These are phyloP conservation scores for Lichtheimia hyalospora DNA, from an alignment of 371 early-diverging fungal genomes.

Conservation along the genomic window DNA sequence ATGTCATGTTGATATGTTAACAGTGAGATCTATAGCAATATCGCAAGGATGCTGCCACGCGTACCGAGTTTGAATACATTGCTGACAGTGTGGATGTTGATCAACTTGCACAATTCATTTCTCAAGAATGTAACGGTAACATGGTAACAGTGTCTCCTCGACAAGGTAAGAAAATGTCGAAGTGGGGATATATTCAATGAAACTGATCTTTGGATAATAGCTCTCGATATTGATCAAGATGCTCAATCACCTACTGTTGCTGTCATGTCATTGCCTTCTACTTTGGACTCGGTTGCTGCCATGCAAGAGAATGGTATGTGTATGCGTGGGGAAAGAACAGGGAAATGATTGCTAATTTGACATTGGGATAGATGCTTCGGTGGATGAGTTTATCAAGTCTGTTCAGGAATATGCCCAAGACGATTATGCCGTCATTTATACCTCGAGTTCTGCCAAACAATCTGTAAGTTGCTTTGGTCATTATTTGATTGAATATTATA, in stretches of 20 bases:
- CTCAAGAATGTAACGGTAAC: constrained; percentile 30
- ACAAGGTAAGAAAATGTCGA: not conserved
- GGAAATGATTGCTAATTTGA: not conserved
- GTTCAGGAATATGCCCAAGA: constrained; percentile 28
- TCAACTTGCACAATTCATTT: constrained; percentile 27
- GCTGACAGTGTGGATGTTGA: constrained; percentile 34
- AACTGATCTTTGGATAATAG: too few species aligned
- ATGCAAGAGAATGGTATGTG: constrained; percentile 38
- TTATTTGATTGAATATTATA: not conserved
- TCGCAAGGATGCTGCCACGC: constrained; percentile 25
- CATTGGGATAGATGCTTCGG: constrained; percentile 24
- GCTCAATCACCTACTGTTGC: constrained; percentile 7
- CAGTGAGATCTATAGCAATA: constrained; percentile 18
- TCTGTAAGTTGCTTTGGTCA: constrained; percentile 11
- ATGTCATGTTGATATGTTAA: not conserved
- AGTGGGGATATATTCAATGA: too few species aligned
- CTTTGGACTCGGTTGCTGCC: constrained; percentile 15
- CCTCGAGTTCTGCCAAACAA: constrained; percentile 40
- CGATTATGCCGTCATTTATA: constrained; percentile 48
- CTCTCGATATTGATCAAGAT: constrained; percentile 3
- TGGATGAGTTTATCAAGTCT: constrained; percentile 27
- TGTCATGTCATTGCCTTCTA: constrained; percentile 26
- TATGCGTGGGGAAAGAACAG: not conserved
- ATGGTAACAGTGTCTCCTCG: not conserved
- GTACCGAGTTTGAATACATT: constrained; percentile 38